Percentiles rank a stretch among this genome's conserved stretches.
Evolutionary conservation across 2,329 filamentous ascomycete species (phyloP).

Genomic region (Monosporascus sp.): DNA sequence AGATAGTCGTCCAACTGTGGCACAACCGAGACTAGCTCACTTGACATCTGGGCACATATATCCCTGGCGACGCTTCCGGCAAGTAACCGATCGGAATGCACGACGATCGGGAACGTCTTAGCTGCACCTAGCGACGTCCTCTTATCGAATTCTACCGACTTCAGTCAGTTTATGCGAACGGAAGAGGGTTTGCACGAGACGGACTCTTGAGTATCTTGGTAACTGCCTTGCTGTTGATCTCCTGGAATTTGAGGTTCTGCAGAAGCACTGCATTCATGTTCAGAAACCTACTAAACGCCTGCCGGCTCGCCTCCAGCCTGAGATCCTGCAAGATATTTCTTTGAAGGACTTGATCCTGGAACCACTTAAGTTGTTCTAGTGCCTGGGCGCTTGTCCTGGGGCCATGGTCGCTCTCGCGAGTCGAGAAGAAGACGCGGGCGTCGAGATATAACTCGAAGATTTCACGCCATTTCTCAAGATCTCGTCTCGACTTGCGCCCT

Average conservation of each 20-base stretch:
- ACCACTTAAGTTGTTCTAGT: constrained; percentile 63
- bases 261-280: constrained; percentile 70
- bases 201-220: constrained; percentile 80
- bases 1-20: constrained; percentile 81
- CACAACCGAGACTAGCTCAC: constrained; percentile 66
- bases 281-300: constrained; percentile 64
- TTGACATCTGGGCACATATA: constrained; percentile 68
- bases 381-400: constrained; percentile 61
- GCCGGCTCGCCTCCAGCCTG: constrained; percentile 59
- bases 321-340: constrained; percentile 56
- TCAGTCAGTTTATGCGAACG: constrained; percentile 3
- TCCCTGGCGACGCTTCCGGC: constrained; percentile 66
- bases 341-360: constrained; percentile 61
- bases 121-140: constrained; percentile 68
- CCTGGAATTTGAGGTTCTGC: constrained; percentile 76
- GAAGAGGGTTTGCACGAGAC: constrained; percentile 16
- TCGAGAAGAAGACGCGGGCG: constrained; percentile 76
- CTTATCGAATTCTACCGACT: constrained; percentile 71
- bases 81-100: constrained; percentile 56
- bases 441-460: constrained; percentile 81
- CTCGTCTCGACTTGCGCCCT: constrained; percentile 53
- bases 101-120: constrained; percentile 53
- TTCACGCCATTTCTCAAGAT: constrained; percentile 71
- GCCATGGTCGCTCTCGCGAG: constrained; percentile 65
- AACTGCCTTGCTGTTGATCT: constrained; percentile 74